Conservation (phyloP, 2,329 filamentous ascomycete species). For the Juglanconis sp. region DNA sequence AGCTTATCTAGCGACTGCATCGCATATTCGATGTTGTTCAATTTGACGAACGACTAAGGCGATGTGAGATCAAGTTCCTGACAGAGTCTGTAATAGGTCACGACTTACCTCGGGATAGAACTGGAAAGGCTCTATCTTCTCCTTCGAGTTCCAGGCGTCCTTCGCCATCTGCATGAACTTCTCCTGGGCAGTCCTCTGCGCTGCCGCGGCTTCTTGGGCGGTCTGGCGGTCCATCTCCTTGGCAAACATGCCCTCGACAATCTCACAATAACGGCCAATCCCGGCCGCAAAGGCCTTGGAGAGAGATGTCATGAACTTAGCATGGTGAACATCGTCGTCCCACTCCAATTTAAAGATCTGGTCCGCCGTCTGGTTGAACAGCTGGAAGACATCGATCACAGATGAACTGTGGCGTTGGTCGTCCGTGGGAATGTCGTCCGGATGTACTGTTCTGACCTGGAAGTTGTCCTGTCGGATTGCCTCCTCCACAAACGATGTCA, state of each 20-base stretch:
- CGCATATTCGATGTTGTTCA: slow-evolving; percentile 96
- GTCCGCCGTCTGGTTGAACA: slow-evolving; percentile 89
- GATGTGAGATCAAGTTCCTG: slow-evolving; percentile 27
- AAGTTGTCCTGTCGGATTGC: slow-evolving; percentile 91
- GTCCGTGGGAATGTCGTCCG: slow-evolving; percentile 64
- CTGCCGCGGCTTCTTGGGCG: slow-evolving; percentile 78
- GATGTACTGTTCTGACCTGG: slow-evolving; percentile 64
- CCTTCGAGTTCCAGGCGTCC: slow-evolving; percentile 87
- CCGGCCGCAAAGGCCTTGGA: slow-evolving; percentile 81
- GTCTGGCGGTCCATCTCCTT: slow-evolving; percentile 92
- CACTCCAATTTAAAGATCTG: slow-evolving; percentile 83
- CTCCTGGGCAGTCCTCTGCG: slow-evolving; percentile 79
- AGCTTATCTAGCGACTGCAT: slow-evolving; percentile 89
- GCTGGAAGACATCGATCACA: slow-evolving; percentile 86
- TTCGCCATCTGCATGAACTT: slow-evolving; percentile 91
- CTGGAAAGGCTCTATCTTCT: slow-evolving; percentile 93
- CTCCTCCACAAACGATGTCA: slow-evolving; percentile 81
- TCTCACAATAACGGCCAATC: slow-evolving; percentile 85
- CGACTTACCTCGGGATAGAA: slow-evolving; percentile 81
- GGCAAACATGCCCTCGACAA: slow-evolving; percentile 79
- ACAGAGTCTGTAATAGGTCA: slow-evolving; percentile 6
- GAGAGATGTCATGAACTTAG: slow-evolving; percentile 93
- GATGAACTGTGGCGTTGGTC: slow-evolving; percentile 90
- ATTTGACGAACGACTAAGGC: slow-evolving; percentile 83
- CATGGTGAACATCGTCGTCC: slow-evolving; percentile 90